Conservation (phyloP, 805 yeast genomes). For the Kuraishia cidri region DNA sequence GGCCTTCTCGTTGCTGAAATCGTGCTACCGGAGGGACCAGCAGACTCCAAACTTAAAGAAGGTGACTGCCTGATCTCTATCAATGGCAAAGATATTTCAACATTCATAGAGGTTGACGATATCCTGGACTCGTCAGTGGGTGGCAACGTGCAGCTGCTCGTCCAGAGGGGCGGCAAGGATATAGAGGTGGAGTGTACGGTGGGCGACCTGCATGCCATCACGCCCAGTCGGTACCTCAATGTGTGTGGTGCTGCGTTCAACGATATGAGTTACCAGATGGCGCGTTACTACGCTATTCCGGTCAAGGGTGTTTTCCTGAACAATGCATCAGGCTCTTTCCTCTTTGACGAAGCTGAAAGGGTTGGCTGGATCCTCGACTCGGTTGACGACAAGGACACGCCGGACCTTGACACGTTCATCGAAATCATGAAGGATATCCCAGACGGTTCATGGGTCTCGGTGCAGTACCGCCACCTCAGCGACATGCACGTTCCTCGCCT, state of each 20-base stretch:
- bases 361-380: conserved; percentile 79
- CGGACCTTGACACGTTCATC: conserved; percentile 67
- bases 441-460: conserved; percentile 62
- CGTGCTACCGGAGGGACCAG: conserved; percentile 81
- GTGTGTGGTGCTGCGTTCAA: conserved; percentile 87
- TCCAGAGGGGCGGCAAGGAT: conserved; percentile 71
- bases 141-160: conserved; percentile 37
- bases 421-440: conserved; percentile 74
- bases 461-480: conserved; percentile 66
- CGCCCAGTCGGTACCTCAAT: conserved; percentile 74
- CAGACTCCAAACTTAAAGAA: conserved; percentile 62
- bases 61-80: conserved; percentile 80
- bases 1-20: conserved; percentile 82
- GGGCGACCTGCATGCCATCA: conserved; percentile 71
- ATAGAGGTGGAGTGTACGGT: conserved; percentile 42
- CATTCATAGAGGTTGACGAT: conserved; percentile 77
- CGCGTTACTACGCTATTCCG: conserved; percentile 76
- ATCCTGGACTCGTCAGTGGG: conserved; percentile 70
- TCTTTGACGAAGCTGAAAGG: conserved; percentile 44
- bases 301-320: conserved; percentile 78
- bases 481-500: conserved; percentile 72
- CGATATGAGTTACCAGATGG: conserved; percentile 81
- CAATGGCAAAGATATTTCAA: conserved; percentile 52
- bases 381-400: conserved; percentile 65
- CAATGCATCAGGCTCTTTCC: conserved; percentile 72